Conservation (phyloP, 23 red algal genomes). For the Gracilaria vermiculophylla region DNA sequence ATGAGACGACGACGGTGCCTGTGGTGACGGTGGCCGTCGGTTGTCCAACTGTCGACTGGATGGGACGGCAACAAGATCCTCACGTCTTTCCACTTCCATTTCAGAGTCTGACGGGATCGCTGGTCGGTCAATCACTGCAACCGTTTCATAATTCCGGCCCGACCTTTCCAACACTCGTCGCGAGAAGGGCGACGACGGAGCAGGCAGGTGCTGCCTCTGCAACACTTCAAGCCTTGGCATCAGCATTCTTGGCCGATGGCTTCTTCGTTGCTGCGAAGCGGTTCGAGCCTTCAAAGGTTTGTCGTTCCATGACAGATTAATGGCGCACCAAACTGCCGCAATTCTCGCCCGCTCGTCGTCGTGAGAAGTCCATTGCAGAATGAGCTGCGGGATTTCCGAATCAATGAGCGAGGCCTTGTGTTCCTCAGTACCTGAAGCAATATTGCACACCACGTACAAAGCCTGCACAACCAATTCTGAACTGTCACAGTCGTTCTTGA, state of each 20-base stretch:
- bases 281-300: neutral
- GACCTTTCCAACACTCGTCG: slow-evolving; percentile 29
- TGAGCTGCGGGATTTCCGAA: slow-evolving; percentile 41
- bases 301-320: slow-evolving; percentile 62
- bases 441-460: slow-evolving; percentile 71
- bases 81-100: slow-evolving; percentile 2
- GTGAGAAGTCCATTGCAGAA: slow-evolving; percentile 62
- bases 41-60: neutral
- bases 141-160: neutral
- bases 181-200: slow-evolving; percentile 27
- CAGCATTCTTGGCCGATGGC: neutral
- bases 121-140: neutral
- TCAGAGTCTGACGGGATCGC: neutral
- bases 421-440: slow-evolving; percentile 71
- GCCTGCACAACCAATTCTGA: slow-evolving; percentile 52
- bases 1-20: neutral
- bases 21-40: neutral
- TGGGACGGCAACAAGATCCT: neutral
- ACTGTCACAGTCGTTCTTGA: slow-evolving; percentile 14
- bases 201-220: slow-evolving; percentile 37
- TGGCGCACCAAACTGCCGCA: slow-evolving; percentile 69
- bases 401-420: slow-evolving; percentile 55
- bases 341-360: slow-evolving; percentile 53
- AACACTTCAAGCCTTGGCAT: slow-evolving; percentile 24
- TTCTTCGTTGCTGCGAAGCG: neutral